Percentiles rank a stretch among this genome's conserved stretches.
phyloP scores from a whole-genome alignment of 805 yeast genomes.

The Priceomyces carsonii region DNA sequence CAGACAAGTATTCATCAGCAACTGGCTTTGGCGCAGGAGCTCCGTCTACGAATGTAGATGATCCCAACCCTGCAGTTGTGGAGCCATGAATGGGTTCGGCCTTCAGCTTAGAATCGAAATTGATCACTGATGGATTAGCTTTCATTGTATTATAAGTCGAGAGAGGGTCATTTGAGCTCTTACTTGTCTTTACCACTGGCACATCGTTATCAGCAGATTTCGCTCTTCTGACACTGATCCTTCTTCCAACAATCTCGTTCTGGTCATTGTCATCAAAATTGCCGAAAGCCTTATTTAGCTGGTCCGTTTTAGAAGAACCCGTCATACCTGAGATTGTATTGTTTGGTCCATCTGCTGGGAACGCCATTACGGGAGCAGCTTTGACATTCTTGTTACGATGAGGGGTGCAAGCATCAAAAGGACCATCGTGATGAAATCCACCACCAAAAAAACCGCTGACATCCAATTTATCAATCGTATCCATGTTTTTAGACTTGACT shows the following conservation, averaged over 20 bases:
- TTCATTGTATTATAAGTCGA: constrained; percentile 41
- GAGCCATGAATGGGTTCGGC: constrained; percentile 82
- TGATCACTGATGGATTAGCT: constrained; percentile 52
- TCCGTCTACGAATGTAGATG: constrained; percentile 91
- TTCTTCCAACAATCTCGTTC: constrained; percentile 37
- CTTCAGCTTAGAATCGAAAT: constrained; percentile 70
- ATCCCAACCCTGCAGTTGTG: constrained; percentile 84
- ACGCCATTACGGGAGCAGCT: constrained; percentile 92
- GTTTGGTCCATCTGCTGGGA: constrained; percentile 95
- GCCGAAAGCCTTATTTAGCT: constrained; percentile 79
- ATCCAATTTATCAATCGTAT: constrained; percentile 92
- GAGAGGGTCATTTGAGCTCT: constrained; percentile 17
- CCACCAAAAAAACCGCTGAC: constrained; percentile 94
- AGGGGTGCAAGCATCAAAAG: constrained; percentile 97
- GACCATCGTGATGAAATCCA: constrained; percentile 98
- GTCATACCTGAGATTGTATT: constrained; percentile 73
- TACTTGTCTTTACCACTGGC: constrained; percentile 20
- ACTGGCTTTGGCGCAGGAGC: constrained; percentile 76
- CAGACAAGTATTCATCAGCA: constrained; percentile 25
- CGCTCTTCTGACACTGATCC: constrained; percentile 5
- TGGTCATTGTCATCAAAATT: constrained; percentile 44
- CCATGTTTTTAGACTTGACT: constrained; percentile 71
- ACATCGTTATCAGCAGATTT: constrained; percentile 11
- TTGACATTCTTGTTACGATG: constrained; percentile 78
- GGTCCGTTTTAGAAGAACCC: constrained; percentile 48